phyloP scores from a whole-genome alignment of 2,329 filamentous ascomycete genomes.

The Raffaelea deltoideospora region DNA sequence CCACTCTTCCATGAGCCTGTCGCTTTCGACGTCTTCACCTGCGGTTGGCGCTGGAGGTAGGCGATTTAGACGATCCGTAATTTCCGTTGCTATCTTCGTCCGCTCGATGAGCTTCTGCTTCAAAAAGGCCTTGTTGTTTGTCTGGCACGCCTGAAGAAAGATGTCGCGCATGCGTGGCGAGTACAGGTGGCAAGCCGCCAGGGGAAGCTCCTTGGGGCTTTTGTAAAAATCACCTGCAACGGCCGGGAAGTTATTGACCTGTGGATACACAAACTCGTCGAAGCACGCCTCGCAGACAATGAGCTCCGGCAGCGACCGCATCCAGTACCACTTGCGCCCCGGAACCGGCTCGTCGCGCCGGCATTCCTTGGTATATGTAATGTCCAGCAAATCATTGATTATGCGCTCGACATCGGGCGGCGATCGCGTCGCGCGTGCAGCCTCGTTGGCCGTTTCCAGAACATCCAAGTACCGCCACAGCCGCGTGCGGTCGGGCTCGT shows the following conservation, averaged over 20 bases:
- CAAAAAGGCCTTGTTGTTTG: conserved; percentile 52
- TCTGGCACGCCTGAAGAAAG: conserved; percentile 51
- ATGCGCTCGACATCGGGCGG: conserved; percentile 45
- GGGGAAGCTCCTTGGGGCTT: conserved; percentile 37
- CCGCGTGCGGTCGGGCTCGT: conserved; percentile 31
- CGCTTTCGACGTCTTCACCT: conserved; percentile 24
- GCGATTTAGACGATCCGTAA: conserved; percentile 33
- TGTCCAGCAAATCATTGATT: conserved; percentile 45
- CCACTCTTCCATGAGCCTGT: conserved; percentile 39
- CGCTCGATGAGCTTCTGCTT: conserved; percentile 40
- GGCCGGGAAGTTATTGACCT: conserved; percentile 28
- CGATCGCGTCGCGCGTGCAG: conserved; percentile 25
- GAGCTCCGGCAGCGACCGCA: conserved; percentile 59
- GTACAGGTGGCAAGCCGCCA: conserved; percentile 59
- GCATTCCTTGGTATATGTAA: conserved; percentile 48
- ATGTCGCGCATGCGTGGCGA: conserved; percentile 62
- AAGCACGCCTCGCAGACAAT: conserved; percentile 83
- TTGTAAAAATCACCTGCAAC: conserved; percentile 53
- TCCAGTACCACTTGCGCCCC: conserved; percentile 61
- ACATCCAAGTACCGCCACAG: conserved; percentile 46
- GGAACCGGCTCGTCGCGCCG: conserved; percentile 43
- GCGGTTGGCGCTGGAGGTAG: conserved; percentile 12
- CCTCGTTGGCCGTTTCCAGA: conserved; percentile 41
- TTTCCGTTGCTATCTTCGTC: conserved; percentile 42
- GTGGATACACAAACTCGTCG: conserved; percentile 60